phyloP scores from a whole-genome alignment of 768 basidiomycete species.

The Mycena filopes region DNA sequence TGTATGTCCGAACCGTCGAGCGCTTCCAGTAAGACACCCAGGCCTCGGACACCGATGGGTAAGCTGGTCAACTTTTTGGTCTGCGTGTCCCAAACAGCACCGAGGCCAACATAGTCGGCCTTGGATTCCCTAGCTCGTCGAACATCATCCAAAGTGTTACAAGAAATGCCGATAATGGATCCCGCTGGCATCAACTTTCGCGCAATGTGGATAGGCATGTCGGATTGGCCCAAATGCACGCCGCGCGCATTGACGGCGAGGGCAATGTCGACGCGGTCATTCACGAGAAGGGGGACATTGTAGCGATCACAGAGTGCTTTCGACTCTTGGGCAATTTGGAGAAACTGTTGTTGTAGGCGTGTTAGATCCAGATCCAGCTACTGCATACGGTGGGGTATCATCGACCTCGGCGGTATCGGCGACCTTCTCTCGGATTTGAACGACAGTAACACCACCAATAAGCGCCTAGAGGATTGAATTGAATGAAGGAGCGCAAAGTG shows the following conservation, averaged over 20 bases:
- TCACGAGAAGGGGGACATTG: constrained; percentile 86
- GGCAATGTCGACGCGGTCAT: constrained; percentile 89
- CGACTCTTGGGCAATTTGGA: constrained; percentile 74
- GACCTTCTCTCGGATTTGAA: constrained; percentile 90
- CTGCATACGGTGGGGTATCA: constrained; percentile 10
- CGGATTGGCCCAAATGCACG: constrained; percentile 90
- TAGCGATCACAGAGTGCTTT: constrained; percentile 81
- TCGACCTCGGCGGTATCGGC: constrained; percentile 83
- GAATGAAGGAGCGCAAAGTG: constrained; percentile 1
- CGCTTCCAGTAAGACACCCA: constrained; percentile 71
- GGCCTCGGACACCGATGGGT: constrained; percentile 76
- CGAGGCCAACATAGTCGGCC: constrained; percentile 90
- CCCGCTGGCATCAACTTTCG: constrained; percentile 74
- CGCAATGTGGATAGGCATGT: constrained; percentile 78
- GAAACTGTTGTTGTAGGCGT: constrained; percentile 61
- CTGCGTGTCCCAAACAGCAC: constrained; percentile 82
- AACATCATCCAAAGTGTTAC: constrained; percentile 75
- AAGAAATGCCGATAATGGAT: constrained; percentile 84
- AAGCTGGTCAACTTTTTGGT: constrained; percentile 80
- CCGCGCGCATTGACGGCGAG: constrained; percentile 81
- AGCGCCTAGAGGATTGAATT: constrained; percentile 64
- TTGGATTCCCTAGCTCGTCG: constrained; percentile 67
- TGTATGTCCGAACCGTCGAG: constrained; percentile 73
- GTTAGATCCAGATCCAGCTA: neutral
- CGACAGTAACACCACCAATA: constrained; percentile 87